Percentiles rank a stretch among this genome's conserved stretches.
Conservation (phyloP, 2,329 filamentous ascomycete genomes). For the Leptoxyphium fumago region DNA sequence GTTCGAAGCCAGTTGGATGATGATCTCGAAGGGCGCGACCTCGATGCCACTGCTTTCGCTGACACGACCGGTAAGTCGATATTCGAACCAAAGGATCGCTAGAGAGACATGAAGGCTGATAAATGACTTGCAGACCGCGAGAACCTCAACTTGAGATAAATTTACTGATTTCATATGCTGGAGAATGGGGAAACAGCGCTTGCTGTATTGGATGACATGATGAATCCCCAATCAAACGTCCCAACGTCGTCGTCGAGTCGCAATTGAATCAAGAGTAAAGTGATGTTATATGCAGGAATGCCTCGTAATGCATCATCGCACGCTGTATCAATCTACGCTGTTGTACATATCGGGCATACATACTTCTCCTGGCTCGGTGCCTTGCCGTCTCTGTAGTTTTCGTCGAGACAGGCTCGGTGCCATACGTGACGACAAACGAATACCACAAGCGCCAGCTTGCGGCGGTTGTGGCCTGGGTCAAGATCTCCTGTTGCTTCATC, state of each 20-base stretch:
- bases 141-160: slow-evolving; percentile 31
- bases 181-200: too few species aligned
- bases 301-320: too few species aligned
- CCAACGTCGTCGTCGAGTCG: too few species aligned
- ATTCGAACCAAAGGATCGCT: not conserved
- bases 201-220: too few species aligned
- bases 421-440: slow-evolving; percentile 58
- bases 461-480: slow-evolving; percentile 27
- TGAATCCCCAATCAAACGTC: too few species aligned
- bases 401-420: slow-evolving; percentile 53
- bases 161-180: slow-evolving; percentile 7
- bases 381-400: slow-evolving; percentile 9
- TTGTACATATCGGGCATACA: slow-evolving; percentile 20
- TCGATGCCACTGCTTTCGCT: slow-evolving; percentile 37
- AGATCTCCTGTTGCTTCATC: slow-evolving; percentile 23
- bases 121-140: slow-evolving; percentile 18
- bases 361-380: slow-evolving; percentile 10
- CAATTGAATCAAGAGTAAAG: too few species aligned
- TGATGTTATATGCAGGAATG: too few species aligned
- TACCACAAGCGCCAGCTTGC: slow-evolving; percentile 40
- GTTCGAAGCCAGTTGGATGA: slow-evolving; percentile 32
- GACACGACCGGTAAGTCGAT: slow-evolving; percentile 34
- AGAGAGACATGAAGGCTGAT: not conserved
- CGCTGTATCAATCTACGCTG: not conserved
- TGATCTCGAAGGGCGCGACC: slow-evolving; percentile 31